These are phyloP conservation scores for Xylaria curta DNA, from an alignment of 495 filamentous ascomycete genomes.

Conservation along the genomic window DNA sequence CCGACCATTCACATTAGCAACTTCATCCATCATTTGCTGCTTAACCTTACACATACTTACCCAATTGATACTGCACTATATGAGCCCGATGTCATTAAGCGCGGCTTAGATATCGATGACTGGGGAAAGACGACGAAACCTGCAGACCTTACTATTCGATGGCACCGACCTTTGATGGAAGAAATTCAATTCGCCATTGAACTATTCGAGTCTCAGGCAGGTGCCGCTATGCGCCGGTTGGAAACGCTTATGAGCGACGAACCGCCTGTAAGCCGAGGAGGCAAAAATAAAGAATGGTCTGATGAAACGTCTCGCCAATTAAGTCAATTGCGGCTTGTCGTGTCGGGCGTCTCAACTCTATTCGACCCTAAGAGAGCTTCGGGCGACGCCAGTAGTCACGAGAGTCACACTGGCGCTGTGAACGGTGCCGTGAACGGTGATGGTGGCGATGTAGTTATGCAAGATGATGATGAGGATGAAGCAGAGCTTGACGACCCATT, in stretches of 20 bases:
- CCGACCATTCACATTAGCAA: conserved; percentile 96
- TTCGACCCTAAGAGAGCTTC: conserved; percentile 82
- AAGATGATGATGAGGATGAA: conserved; percentile 51
- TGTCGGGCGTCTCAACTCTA: conserved; percentile 86
- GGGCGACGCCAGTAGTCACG: conserved; percentile 42
- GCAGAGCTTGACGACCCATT: conserved; percentile 65
- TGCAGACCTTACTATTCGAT: conserved; percentile 78
- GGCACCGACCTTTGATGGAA: conserved; percentile 81
- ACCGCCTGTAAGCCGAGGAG: conserved; percentile 87
- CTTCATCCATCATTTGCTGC: conserved; percentile 97
- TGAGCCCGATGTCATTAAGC: conserved; percentile 65
- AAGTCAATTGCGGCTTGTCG: conserved; percentile 79
- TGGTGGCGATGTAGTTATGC: conserved; percentile 51
- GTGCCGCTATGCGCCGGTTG: conserved; percentile 61
- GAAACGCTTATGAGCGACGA: conserved; percentile 76
- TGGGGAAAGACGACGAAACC: conserved; percentile 81
- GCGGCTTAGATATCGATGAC: conserved; percentile 64
- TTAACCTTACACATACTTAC: conserved; percentile 93
- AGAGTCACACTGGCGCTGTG: not conserved
- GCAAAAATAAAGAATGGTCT: conserved; percentile 97
- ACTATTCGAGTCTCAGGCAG: conserved; percentile 81
- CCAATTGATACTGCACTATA: conserved; percentile 87
- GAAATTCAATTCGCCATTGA: conserved; percentile 90
- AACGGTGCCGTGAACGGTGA: conserved; percentile 50
- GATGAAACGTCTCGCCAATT: conserved; percentile 93